Percentiles rank a stretch among this genome's conserved stretches.
Evolutionary conservation across 192 early-diverging fungal species (phyloP).

Genomic region (Umbelopsis ramanniana): DNA sequence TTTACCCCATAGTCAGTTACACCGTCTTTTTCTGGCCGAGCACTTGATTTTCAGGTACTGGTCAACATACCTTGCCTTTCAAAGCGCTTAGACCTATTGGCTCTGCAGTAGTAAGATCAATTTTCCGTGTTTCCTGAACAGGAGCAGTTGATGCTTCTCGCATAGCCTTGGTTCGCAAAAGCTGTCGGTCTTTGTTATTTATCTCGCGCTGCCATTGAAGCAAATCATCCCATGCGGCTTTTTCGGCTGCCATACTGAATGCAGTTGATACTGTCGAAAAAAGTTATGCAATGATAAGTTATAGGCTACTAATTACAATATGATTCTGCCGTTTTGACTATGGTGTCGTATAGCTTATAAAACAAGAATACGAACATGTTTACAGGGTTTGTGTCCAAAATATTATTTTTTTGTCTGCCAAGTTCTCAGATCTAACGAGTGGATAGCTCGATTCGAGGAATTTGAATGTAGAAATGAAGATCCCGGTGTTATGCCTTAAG

Average conservation of each 20-base stretch:
- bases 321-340: too few species aligned
- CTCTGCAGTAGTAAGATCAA: neutral
- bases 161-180: slow-evolving; percentile 32
- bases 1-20: neutral
- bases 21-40: slow-evolving; percentile 6
- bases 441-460: too few species aligned
- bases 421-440: too few species aligned
- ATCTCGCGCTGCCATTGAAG: slow-evolving; percentile 34
- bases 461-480: too few species aligned
- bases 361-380: neutral
- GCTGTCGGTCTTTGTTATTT: slow-evolving; percentile 12
- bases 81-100: slow-evolving; percentile 16
- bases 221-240: slow-evolving; percentile 32
- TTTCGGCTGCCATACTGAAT: neutral
- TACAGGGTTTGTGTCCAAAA: too few species aligned
- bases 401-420: too few species aligned
- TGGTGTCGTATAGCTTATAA: neutral
- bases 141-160: slow-evolving; percentile 15
- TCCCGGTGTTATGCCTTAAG: too few species aligned
- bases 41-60: neutral
- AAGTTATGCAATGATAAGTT: neutral
- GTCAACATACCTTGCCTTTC: neutral
- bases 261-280: neutral
- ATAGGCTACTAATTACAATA: neutral
- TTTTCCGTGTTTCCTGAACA: neutral